Evolutionary conservation across 2,329 filamentous ascomycete genomes (phyloP).

Genomic region (Penicillium hordei): DNA sequence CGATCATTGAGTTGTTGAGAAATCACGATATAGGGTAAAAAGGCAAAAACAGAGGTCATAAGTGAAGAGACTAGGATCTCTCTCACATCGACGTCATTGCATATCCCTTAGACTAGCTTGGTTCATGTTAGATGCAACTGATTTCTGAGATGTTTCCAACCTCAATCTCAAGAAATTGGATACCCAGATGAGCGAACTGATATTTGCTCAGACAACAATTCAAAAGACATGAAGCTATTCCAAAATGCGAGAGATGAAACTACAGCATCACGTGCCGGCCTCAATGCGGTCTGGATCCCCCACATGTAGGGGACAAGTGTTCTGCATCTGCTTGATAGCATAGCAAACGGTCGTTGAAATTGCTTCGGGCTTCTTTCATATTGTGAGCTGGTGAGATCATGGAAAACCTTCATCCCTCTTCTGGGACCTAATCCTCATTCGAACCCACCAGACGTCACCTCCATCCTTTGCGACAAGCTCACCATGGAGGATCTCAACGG

Average conservation of each 20-base stretch:
- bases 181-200: background rate
- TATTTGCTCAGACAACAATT: background rate
- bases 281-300: conserved; percentile 10
- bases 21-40: background rate
- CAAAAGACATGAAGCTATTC: conserved; percentile 2
- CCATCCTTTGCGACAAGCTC: conserved; percentile 7
- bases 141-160: background rate
- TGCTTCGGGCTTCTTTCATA: conserved; percentile 5
- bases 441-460: conserved; percentile 20
- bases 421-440: conserved; percentile 22
- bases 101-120: background rate
- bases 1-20: background rate
- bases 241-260: background rate
- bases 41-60: background rate
- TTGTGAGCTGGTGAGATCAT: conserved; percentile 18
- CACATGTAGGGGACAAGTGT: conserved; percentile 10
- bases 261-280: conserved; percentile 8
- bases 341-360: conserved; percentile 4
- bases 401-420: conserved; percentile 14
- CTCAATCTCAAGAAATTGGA: background rate
- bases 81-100: conserved; percentile 4
- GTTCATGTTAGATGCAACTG: background rate
- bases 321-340: conserved; percentile 5
- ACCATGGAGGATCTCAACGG: conserved; percentile 51
- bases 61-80: background rate